These are phyloP conservation scores for Termitomyces sp. DNA, from an alignment of 768 basidiomycete species.

Conservation along the genomic window DNA sequence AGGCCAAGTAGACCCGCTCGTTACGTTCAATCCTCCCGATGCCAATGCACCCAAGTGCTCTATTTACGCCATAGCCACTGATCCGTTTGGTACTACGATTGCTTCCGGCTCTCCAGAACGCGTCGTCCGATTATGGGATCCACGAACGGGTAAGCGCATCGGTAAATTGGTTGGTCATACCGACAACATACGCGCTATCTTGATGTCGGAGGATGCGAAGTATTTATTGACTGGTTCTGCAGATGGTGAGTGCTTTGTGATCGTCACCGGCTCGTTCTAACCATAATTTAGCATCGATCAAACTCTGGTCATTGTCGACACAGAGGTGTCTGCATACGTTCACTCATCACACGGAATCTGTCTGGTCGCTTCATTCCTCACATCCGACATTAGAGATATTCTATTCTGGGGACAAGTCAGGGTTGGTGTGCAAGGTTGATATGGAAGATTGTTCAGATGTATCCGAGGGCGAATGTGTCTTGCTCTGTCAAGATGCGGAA, in stretches of 20 bases:
- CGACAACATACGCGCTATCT: slow-evolving; percentile 89
- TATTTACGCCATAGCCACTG: slow-evolving; percentile 76
- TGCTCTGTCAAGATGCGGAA: slow-evolving; percentile 71
- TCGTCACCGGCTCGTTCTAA: not conserved
- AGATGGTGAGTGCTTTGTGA: slow-evolving; percentile 41
- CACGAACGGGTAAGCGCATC: slow-evolving; percentile 74
- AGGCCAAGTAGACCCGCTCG: slow-evolving; percentile 41
- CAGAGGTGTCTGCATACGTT: slow-evolving; percentile 95
- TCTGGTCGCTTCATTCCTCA: slow-evolving; percentile 88
- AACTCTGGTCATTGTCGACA: slow-evolving; percentile 88
- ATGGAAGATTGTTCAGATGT: slow-evolving; percentile 78
- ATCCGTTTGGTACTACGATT: slow-evolving; percentile 75
- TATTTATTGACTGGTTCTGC: slow-evolving; percentile 86
- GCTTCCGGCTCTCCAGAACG: slow-evolving; percentile 92
- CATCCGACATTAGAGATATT: slow-evolving; percentile 86
- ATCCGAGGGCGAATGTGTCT: slow-evolving; percentile 84
- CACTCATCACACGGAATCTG: slow-evolving; percentile 89
- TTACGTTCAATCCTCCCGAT: slow-evolving; percentile 68
- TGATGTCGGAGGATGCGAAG: slow-evolving; percentile 87
- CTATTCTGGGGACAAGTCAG: slow-evolving; percentile 92
- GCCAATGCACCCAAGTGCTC: slow-evolving; percentile 62
- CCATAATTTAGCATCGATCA: slow-evolving; percentile 58
- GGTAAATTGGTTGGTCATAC: slow-evolving; percentile 94
- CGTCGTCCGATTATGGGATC: slow-evolving; percentile 92
- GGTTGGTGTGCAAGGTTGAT: slow-evolving; percentile 90